These are phyloP conservation scores for Dryas integrifolia DNA, from an alignment of 331 rosid genomes.

Conservation along the genomic window DNA sequence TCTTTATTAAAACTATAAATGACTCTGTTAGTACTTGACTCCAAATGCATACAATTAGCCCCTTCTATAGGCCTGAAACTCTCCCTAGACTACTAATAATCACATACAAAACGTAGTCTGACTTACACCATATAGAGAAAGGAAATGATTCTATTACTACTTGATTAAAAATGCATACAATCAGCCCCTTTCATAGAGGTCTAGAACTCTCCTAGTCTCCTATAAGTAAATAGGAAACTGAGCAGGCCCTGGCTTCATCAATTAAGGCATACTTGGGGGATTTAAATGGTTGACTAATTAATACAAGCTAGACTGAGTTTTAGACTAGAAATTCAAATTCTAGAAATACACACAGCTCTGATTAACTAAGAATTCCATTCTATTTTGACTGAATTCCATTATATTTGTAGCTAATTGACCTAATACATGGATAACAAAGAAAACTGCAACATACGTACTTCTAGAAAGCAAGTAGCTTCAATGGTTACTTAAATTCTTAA, in stretches of 20 bases:
- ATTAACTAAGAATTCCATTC: neutral
- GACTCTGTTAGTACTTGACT: neutral
- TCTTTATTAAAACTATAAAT: neutral
- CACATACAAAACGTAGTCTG: neutral
- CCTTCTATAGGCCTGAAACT: constrained; percentile 9
- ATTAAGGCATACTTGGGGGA: neutral
- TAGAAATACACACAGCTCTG: neutral
- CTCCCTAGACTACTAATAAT: neutral
- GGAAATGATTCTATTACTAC: neutral
- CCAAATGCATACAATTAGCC: neutral
- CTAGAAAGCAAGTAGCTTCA: neutral
- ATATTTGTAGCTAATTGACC: neutral
- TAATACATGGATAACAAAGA: neutral
- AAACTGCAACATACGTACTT: neutral
- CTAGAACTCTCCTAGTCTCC: constrained; percentile 1
- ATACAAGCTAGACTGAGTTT: neutral
- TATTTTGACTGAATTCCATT: neutral
- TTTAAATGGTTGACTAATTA: neutral
- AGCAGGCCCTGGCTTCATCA: neutral
- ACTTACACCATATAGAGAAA: constrained; percentile 2
- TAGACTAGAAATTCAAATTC: neutral
- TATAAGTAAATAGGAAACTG: neutral
- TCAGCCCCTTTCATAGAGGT: constrained; percentile 3
- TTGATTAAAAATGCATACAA: neutral
- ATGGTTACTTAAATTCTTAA: neutral